Evolutionary conservation across 495 filamentous ascomycete genomes (phyloP), one percentile per base, ranked within the genome.

Genomic region (Cercophora sp.): DNA sequence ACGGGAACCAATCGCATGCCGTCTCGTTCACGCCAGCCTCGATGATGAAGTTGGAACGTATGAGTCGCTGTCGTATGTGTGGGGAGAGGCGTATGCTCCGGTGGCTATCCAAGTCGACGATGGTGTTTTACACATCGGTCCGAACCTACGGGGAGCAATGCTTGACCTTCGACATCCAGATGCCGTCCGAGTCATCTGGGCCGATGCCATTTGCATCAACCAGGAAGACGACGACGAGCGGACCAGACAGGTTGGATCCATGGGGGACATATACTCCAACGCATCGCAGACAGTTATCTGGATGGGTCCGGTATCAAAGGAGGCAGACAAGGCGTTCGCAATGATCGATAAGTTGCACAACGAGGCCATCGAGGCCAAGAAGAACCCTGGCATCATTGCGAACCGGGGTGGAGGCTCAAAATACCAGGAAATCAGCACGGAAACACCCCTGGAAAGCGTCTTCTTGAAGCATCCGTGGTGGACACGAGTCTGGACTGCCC

Each of bases 51-150:
- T 31, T 0, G 23, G 36, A 2, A 32, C 18, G 1, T 71, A 70
- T 29, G 60, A 68, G 29, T 62, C 67, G 9, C 31, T 70, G 0
- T 70, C 68, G 8, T 70, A 69, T 44, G 34, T 50, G 41, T 70
- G 67, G 68, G 68, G 68, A 5, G 51, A 66, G 35, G 22, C 48
- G 13, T 41, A 26, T 1, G 23, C 4, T n/a, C 27, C 20, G 0
- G 32, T 31, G 0, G 20, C 48, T 1, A 34, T 60, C 18, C n/a
- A 9, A 10, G 15, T 61, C 11, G 43, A 61, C 10, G 41, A 35
- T 4, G 26, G n/a, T 6, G 41, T 19, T 6, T 13, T 19, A 4
- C 40, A 10, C 2, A 46, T 61, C 25, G 26, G 47, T 22, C 15
- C 48, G n/a, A 51, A 51, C 22, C 50, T 61, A 13, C 3, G 54